Base-by-base conservation (phyloP, 192 early-diverging fungal species). In the Radiomyces spectabilis region DNA sequence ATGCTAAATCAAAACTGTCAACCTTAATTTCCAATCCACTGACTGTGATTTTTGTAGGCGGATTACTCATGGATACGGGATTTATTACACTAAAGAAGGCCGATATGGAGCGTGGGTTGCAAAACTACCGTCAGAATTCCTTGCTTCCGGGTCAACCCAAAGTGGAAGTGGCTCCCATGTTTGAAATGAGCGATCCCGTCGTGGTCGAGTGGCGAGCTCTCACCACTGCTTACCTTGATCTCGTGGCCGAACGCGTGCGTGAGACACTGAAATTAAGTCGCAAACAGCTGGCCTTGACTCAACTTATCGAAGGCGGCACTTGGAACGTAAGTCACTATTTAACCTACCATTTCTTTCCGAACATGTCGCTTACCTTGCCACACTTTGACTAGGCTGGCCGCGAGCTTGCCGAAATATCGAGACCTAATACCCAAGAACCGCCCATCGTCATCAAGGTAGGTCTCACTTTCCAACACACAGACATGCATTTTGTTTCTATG, bases 191-290 rank as follows among this genome's bases (percentile, higher is more conserved):
- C 50, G 92, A 97, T 59, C 82, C 89, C 1, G 87, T 86, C 3
- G 80, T 97, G 15, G 80, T 92, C 38, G 94, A 97, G 63, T 97
- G 94, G 94, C 81, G 94, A 7, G 91, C 89, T 12, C 71, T 97
- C 65, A 97, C 94, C 0, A 85, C 93, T 5, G 79, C 81, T 0
- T 73, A 91, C 32, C 56, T 95, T 51, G 94, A 95, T 64, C 52
- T 67, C 13, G 79, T 92, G 0, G 92, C 85, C 0, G 75, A 77
- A 1, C 57, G 69, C 9, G 81, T 95, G 8, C 76, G 84, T 29
- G 65, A 77, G 9, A 63, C 61, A 21, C 72, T 89, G 10, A 66
- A 66, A 12, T 68, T 91, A 26, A 60, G 48, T 40, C 67, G 56
- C 24, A 72, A 77, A 18, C 49, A 81, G 16, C 62, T 94, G 4